Percentiles rank a stretch among this genome's conserved stretches.
phyloP scores from a whole-genome alignment of 331 rosid genomes.

The Rosa hybrid region DNA sequence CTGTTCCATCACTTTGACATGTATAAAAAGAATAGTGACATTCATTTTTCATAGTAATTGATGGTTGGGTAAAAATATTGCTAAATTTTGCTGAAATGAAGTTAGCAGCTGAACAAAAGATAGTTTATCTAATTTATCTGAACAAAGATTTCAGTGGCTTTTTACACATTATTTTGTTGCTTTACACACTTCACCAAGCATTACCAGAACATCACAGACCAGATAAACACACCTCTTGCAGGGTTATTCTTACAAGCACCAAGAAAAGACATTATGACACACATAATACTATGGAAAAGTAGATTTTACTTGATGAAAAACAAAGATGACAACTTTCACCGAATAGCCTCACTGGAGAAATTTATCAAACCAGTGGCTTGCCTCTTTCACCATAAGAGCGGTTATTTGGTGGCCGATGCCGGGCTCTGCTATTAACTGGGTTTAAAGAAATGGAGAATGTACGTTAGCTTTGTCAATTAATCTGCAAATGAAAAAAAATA shows the following conservation, averaged over 20 bases:
- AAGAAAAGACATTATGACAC: not conserved
- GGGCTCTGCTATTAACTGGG: conserved; percentile 60
- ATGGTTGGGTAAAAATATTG: not conserved
- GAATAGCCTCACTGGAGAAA: conserved; percentile 31
- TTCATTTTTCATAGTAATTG: not conserved
- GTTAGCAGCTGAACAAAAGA: not conserved
- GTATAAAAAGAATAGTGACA: not conserved
- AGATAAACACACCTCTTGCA: not conserved
- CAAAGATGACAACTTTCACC: no score
- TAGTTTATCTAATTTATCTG: no score
- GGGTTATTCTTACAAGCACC: not conserved
- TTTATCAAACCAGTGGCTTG: conserved; percentile 71
- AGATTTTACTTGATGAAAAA: not conserved
- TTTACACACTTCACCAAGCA: not conserved
- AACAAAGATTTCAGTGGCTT: no score
- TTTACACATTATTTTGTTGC: not conserved
- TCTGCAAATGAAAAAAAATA: not conserved
- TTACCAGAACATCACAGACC: not conserved
- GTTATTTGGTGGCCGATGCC: conserved; percentile 66
- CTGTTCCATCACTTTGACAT: not conserved
- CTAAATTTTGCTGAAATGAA: not conserved
- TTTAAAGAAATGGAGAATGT: conserved; percentile 8
- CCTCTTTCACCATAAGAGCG: conserved; percentile 58
- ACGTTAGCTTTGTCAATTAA: not conserved
- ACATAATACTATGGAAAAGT: not conserved